phyloP scores from a whole-genome alignment of 2,329 filamentous ascomycete species.

The Penicillium griseofulvum region DNA sequence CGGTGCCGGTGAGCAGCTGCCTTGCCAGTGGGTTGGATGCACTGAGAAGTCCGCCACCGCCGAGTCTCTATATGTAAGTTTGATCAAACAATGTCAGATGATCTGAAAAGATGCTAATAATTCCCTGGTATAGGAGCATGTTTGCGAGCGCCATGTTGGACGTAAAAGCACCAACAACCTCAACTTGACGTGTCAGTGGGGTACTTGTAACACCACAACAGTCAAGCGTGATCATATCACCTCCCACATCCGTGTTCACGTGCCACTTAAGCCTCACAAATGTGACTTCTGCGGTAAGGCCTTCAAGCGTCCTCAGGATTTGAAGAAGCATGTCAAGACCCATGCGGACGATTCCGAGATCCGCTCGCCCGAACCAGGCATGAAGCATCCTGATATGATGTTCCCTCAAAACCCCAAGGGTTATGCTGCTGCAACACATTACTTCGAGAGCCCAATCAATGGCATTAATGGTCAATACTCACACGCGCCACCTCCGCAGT shows the following conservation, averaged over 20 bases:
- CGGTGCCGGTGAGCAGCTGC: conserved; percentile 40
- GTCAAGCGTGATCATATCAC: conserved; percentile 99
- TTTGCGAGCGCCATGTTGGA: conserved; percentile 96
- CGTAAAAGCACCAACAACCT: conserved; percentile 99
- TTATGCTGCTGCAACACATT: conserved; percentile 50
- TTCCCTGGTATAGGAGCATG: conserved; percentile 69
- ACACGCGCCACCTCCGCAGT: conserved; percentile 48
- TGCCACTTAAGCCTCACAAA: conserved; percentile 98
- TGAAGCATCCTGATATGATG: conserved; percentile 45
- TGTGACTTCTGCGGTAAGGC: conserved; percentile 98
- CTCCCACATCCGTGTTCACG: conserved; percentile 96
- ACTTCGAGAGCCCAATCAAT: conserved; percentile 53
- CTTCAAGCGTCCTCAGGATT: conserved; percentile 96
- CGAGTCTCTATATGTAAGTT: conserved; percentile 61
- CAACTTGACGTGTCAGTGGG: conserved; percentile 96
- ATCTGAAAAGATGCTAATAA: not conserved
- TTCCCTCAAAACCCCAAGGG: conserved; percentile 41
- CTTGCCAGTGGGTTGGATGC: conserved; percentile 63
- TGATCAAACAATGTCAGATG: not conserved
- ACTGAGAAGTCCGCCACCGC: conserved; percentile 58
- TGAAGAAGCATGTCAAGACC: conserved; percentile 99
- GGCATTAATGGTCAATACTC: conserved; percentile 45
- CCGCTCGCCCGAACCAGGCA: conserved; percentile 61
- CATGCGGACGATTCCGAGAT: conserved; percentile 91
- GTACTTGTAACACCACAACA: conserved; percentile 89